A percentile compares a stretch with the other conserved stretches of the same genome.
phyloP scores from a whole-genome alignment of 169 alveolate species.

The Cryptosporidium andersoni region DNA sequence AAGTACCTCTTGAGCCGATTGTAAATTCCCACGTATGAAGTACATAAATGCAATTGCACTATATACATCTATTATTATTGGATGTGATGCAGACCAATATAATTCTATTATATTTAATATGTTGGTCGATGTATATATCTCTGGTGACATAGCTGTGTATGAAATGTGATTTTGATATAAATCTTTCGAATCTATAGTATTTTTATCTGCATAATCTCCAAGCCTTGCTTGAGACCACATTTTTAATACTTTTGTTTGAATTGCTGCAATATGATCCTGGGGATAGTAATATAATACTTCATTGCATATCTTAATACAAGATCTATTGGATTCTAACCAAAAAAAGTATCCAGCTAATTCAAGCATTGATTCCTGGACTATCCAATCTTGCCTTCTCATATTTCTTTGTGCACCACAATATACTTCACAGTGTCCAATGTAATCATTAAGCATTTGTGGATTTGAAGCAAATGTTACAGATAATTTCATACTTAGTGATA shows the following conservation, averaged over 20 bases:
- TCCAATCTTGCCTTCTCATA: conserved; percentile 63
- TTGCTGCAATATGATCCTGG: conserved; percentile 45
- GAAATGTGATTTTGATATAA: conserved; percentile 5
- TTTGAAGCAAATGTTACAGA: conserved; percentile 57
- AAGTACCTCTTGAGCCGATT: conserved; percentile 56
- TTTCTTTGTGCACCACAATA: conserved; percentile 64
- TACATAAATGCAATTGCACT: conserved; percentile 50
- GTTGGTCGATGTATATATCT: conserved; percentile 35
- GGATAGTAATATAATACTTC: conserved; percentile 37
- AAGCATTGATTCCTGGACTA: conserved; percentile 61
- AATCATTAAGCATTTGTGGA: conserved; percentile 49
- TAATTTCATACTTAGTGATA: conserved; percentile 55
- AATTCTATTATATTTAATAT: conserved; percentile 55
- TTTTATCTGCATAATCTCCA: conserved; percentile 9
- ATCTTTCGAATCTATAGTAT: conserved; percentile 2
- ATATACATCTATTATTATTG: conserved; percentile 61
- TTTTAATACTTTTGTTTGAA: conserved; percentile 39
- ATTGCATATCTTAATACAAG: conserved; percentile 4
- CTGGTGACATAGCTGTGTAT: conserved; percentile 54
- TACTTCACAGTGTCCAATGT: conserved; percentile 30
- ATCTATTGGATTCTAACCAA: conserved; percentile 15
- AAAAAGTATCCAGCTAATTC: conserved; percentile 56
- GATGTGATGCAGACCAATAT: conserved; percentile 67
- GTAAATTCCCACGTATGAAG: conserved; percentile 53
- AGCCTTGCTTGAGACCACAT: conserved; percentile 66